phyloP scores from a whole-genome alignment of 306 rosid species.

The Cicer cuneatum region DNA sequence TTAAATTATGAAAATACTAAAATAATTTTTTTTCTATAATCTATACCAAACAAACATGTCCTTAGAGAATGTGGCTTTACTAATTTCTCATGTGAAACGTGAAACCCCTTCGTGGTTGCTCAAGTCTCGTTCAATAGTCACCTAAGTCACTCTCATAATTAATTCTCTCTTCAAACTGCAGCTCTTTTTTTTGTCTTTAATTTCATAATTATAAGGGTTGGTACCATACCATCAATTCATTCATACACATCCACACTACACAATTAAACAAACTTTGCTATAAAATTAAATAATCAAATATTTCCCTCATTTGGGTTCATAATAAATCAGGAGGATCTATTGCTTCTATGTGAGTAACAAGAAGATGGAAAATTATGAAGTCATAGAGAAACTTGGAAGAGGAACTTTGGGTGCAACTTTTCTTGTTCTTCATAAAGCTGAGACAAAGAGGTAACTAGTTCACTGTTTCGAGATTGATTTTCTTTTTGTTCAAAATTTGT shows the following conservation, averaged over 20 bases:
- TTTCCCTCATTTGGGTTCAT: constrained; percentile 42
- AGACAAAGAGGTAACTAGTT: constrained; percentile 64
- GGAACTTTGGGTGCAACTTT: constrained; percentile 84
- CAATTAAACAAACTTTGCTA: background rate
- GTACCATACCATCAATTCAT: constrained; percentile 13
- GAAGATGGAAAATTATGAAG: constrained; percentile 76
- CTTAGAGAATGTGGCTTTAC: constrained; percentile 42
- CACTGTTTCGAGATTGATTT: constrained; percentile 35
- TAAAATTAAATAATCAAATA: background rate
- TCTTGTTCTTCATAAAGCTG: constrained; percentile 75
- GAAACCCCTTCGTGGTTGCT: constrained; percentile 47
- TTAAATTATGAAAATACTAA: too few species aligned
- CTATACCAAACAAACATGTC: too few species aligned
- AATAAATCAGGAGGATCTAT: constrained; percentile 53
- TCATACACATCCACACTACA: background rate
- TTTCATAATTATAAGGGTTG: constrained; percentile 22
- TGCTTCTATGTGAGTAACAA: constrained; percentile 32
- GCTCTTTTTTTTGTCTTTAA: constrained; percentile 15
- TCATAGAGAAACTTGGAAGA: constrained; percentile 82
- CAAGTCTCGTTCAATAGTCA: constrained; percentile 44
- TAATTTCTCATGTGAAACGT: constrained; percentile 50
- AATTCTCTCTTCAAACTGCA: constrained; percentile 37
- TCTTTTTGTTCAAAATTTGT: constrained; percentile 23
- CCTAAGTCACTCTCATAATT: constrained; percentile 41
- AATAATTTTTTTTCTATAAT: too few species aligned